phyloP scores from a whole-genome alignment of 2,329 filamentous ascomycete species.

The Fusarium paranaense region DNA sequence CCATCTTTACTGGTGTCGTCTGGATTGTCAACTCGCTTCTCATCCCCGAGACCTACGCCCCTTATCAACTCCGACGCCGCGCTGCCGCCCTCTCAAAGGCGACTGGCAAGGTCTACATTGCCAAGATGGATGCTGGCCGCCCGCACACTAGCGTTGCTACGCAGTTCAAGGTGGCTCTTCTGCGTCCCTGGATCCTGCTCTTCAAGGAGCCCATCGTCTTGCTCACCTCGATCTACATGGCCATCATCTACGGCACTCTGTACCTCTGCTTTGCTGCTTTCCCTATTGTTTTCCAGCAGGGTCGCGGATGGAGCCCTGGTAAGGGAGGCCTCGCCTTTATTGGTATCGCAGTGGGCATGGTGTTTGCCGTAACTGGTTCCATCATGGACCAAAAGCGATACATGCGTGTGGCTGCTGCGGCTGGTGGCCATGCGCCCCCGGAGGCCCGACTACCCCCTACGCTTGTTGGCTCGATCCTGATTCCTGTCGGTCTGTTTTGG shows the following conservation, averaged over 20 bases:
- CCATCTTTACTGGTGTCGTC: slow-evolving; percentile 69
- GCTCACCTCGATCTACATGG: slow-evolving; percentile 72
- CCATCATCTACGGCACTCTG: slow-evolving; percentile 66
- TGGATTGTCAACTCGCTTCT: slow-evolving; percentile 65
- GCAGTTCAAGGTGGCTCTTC: slow-evolving; percentile 67
- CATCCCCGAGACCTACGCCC: slow-evolving; percentile 71
- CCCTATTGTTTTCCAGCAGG: slow-evolving; percentile 71
- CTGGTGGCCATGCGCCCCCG: slow-evolving; percentile 69
- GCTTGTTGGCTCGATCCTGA: slow-evolving; percentile 67
- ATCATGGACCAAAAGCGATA: slow-evolving; percentile 67
- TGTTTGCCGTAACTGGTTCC: slow-evolving; percentile 65
- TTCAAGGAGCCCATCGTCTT: slow-evolving; percentile 76
- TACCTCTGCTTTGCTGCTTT: slow-evolving; percentile 68
- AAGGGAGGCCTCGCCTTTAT: slow-evolving; percentile 72
- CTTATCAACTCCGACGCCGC: slow-evolving; percentile 65
- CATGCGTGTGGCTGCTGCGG: slow-evolving; percentile 54
- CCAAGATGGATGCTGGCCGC: slow-evolving; percentile 58
- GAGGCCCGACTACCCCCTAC: slow-evolving; percentile 72
- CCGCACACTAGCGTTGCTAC: slow-evolving; percentile 56
- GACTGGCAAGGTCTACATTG: slow-evolving; percentile 68
- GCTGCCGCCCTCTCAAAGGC: slow-evolving; percentile 62
- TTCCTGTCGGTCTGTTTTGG: slow-evolving; percentile 73
- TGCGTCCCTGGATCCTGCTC: slow-evolving; percentile 73
- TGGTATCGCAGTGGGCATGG: slow-evolving; percentile 73
- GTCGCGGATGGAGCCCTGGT: slow-evolving; percentile 68